phyloP scores from a whole-genome alignment of 2,329 filamentous ascomycete genomes.

The Fusarium tupiense region DNA sequence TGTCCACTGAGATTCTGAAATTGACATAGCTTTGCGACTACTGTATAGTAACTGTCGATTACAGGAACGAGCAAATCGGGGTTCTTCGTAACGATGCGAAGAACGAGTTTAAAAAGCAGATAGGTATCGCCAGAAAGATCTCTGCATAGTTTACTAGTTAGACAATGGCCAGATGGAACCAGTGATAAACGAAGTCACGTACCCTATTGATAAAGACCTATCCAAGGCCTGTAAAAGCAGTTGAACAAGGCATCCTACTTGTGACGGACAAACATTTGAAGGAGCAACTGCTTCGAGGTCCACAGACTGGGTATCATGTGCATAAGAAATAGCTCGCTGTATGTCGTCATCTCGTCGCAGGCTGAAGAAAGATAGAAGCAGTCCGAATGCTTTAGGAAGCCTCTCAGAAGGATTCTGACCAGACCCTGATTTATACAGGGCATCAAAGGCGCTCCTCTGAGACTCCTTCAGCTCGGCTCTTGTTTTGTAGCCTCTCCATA shows the following conservation, averaged over 20 bases:
- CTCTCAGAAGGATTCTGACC: slow-evolving; percentile 49
- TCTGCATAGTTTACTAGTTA: slow-evolving; percentile 29
- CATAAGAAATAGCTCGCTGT: slow-evolving; percentile 57
- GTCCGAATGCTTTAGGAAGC: slow-evolving; percentile 54
- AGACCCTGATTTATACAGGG: slow-evolving; percentile 56
- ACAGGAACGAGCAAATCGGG: slow-evolving; percentile 39
- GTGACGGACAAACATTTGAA: slow-evolving; percentile 40
- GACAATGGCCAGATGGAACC: background rate
- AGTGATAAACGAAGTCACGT: slow-evolving; percentile 14
- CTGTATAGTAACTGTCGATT: slow-evolving; percentile 52
- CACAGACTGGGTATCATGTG: slow-evolving; percentile 53
- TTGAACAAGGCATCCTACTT: slow-evolving; percentile 49
- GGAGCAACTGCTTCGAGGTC: slow-evolving; percentile 50
- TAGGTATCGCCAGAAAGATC: slow-evolving; percentile 36
- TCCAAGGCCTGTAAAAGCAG: slow-evolving; percentile 51
- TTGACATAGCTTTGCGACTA: slow-evolving; percentile 51
- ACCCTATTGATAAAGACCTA: slow-evolving; percentile 36
- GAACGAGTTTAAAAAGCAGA: slow-evolving; percentile 50
- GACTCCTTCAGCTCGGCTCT: slow-evolving; percentile 66
- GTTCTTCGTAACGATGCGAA: slow-evolving; percentile 40
- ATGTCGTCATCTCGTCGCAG: slow-evolving; percentile 57
- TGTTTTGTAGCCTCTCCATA: slow-evolving; percentile 81
- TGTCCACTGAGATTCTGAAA: slow-evolving; percentile 25
- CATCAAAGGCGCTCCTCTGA: slow-evolving; percentile 72
- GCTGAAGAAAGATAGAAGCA: slow-evolving; percentile 63